Evolutionary conservation across 139 green algal species (phyloP), one percentile per base, ranked within the genome.

Genomic region (Chlorella sp.): DNA sequence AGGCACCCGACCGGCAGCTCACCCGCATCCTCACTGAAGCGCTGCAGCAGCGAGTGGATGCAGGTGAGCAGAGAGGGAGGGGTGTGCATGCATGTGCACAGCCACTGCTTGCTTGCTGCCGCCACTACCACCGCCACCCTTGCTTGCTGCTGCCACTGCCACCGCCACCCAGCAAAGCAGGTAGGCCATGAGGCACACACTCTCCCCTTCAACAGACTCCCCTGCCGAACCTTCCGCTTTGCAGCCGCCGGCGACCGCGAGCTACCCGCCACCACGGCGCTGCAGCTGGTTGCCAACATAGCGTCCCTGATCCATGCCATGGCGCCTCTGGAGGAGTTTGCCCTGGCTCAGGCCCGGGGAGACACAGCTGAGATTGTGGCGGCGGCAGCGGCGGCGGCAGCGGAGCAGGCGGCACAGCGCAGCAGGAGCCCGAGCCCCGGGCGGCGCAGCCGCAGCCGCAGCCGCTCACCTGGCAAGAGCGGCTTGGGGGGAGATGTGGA

Each of bases 1-100:
- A 92, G 26, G 74, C 89, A 44, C 72, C 92, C 1, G 91, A 96
- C 87, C 76, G 83, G 4, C 89, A 94, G 85, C 81, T 95, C 0
- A 69, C 73, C 38, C 90, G 92, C 17, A 69, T 88, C 18, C 30
- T 72, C 3, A 38, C 38, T 1, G 83, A 87, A 9, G 85, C 87
- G 2, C 78, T 94, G 21, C 74, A 83, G 80, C 60, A 65, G 32
- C 69, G 51, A 9, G 74, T 90, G 79, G 87, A 88, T 30, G 83
- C 55, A 3, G 51, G 51, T 60, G 11, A 51, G 44, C 7, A 51
- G 44, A 51, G 44, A 6, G 9, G 57, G 9, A 65, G 57, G 9
- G 23, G 57, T n/a, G 57, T 65, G 20, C 9, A 28, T 65, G 20
- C 57, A n/a, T 7, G 20, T 65, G 57, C 9, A 13, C 57, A 26